phyloP scores from a whole-genome alignment of 148 eudicot species.

The Amaranthus cruentus region DNA sequence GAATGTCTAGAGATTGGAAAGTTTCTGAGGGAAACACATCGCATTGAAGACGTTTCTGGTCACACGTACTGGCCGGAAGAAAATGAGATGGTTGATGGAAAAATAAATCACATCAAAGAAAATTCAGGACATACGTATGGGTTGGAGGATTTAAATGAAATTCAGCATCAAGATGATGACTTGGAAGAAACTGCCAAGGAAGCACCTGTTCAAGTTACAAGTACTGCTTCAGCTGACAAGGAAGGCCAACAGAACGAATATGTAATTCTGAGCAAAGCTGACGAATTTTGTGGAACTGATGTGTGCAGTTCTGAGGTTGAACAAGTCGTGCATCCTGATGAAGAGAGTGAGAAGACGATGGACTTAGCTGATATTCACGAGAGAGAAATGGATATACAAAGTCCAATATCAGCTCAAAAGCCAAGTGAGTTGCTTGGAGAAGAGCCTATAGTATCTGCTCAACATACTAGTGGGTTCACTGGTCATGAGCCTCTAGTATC shows the following conservation, averaged over 20 bases:
- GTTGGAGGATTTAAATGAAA: conserved; percentile 21
- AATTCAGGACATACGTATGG: conserved; percentile 4
- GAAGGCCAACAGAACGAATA: conserved; percentile 21
- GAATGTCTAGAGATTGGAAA: conserved; percentile 23
- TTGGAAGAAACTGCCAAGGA: conserved; percentile 22
- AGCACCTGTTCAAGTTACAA: conserved; percentile 26
- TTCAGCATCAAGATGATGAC: conserved; percentile 8
- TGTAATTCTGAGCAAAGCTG: conserved; percentile 22
- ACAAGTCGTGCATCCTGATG: conserved; percentile 13
- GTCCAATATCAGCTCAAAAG: conserved; percentile 14
- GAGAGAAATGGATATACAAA: conserved; percentile 21
- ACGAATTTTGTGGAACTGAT: conserved; percentile 26
- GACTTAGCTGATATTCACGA: conserved; percentile 27
- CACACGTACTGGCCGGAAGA: conserved; percentile 18
- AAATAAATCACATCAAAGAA: conserved; percentile 21
- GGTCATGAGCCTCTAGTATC: conserved; percentile 28
- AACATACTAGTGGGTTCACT: conserved; percentile 15
- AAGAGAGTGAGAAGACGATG: conserved; percentile 29
- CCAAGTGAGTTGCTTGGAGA: conserved; percentile 22
- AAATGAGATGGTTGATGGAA: conserved; percentile 19
- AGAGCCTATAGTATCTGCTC: conserved; percentile 21
- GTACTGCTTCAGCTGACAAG: conserved; percentile 23
- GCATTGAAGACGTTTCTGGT: conserved; percentile 19
- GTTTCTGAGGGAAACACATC: conserved; percentile 9
- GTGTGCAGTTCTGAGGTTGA: conserved; percentile 13